Evolutionary conservation across 2,329 filamentous ascomycete species (phyloP).

Genomic region (Chaetomiaceae sp.): DNA sequence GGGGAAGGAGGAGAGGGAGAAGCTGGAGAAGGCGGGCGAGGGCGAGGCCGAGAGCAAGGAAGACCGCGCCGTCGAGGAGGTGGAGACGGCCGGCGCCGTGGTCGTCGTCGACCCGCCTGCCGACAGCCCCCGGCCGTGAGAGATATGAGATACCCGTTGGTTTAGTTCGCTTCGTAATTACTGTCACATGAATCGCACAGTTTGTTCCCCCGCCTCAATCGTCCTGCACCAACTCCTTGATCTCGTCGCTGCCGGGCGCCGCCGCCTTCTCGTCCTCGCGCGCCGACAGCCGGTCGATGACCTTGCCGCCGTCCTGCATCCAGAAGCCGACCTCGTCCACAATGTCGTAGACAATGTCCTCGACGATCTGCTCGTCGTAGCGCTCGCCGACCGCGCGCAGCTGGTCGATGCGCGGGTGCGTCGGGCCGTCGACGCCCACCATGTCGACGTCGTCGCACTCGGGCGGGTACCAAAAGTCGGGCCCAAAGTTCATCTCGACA

Average conservation of each 20-base stretch:
- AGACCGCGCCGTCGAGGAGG: background rate
- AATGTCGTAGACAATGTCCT: conserved; percentile 89
- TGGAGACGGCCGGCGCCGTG: conserved; percentile 5
- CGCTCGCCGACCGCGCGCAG: conserved; percentile 66
- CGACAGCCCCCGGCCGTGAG: conserved; percentile 12
- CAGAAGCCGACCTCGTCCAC: conserved; percentile 92
- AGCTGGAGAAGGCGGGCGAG: conserved; percentile 38
- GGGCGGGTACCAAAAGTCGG: conserved; percentile 81
- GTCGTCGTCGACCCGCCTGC: conserved; percentile 4
- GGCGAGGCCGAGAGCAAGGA: conserved; percentile 3
- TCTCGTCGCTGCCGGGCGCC: conserved; percentile 48
- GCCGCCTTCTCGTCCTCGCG: conserved; percentile 42
- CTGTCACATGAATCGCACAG: too few species aligned
- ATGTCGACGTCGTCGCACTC: conserved; percentile 51
- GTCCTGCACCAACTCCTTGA: conserved; percentile 62
- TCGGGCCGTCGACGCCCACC: conserved; percentile 29
- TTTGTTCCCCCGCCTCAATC: conserved; percentile 35
- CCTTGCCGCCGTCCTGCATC: conserved; percentile 60
- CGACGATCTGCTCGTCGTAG: conserved; percentile 88
- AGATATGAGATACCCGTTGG: conserved; percentile 7
- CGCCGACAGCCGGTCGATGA: conserved; percentile 43
- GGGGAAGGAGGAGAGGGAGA: conserved; percentile 76
- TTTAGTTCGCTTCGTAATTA: background rate
- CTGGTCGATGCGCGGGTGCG: conserved; percentile 14
- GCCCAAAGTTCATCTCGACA: conserved; percentile 90